Evolutionary conservation across 2,329 filamentous ascomycete genomes (phyloP), one percentile per base, ranked within the genome.

Genomic region (Colletotrichum tropicale): DNA sequence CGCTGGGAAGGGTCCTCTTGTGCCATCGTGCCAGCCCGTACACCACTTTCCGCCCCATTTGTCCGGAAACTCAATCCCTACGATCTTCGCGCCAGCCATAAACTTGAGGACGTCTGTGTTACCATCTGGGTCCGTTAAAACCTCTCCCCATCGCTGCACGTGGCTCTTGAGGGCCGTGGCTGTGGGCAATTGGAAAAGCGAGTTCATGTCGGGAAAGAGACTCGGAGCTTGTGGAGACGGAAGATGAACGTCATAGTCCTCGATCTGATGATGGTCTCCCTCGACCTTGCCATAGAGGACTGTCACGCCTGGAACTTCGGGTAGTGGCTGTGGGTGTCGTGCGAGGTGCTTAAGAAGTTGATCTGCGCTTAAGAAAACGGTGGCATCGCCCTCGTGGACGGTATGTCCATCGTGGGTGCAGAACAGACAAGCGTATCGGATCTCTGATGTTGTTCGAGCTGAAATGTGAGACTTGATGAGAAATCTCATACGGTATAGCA

Each of bases 381-480:
- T 87, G 1, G 86, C 85, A 72, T 87, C 86, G 62, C 83, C 84
- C 32, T 86, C 82, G n/a, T 81, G 81, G 3, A 82, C 79, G 0
- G 84, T 85, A 2, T 80, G 73, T 2, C 81, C 82, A 5, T 80
- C 70, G 26, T 84, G 81, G 7, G 82, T 81, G 73, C 85, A 87
- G 76, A 85, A 87, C 2, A 87, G 77, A 66, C 86, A 87, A 6
- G 81, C 85, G 65, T 85, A 87, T 71, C 85, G 86, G 61, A 82
- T 78, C 66, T 81, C 80, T 30, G 84, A 82, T 38, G 83, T 79
- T 18, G 79, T 79, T 7, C 75, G 78, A 15, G 80, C 81, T n/a
- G 80, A 71, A 5, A 87, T 75, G 70, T 88, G 86, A 16, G 84
- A 86, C 70, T 88, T 88, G 79, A 84, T 86, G 13, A 87, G 81